These are phyloP conservation scores for Vanderwaltozyma yarrowii DNA, from an alignment of 805 yeast species.

Conservation along the genomic window DNA sequence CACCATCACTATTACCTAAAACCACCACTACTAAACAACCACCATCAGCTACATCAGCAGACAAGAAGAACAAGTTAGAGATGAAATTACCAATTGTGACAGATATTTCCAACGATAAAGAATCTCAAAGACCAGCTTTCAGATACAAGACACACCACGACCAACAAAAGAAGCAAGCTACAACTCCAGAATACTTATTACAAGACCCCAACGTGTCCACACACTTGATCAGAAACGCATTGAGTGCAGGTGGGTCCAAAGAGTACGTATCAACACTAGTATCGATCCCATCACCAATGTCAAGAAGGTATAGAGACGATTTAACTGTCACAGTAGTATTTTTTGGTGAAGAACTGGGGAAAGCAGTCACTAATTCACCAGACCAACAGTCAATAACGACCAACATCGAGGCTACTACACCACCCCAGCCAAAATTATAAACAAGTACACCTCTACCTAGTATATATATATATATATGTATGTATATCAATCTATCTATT, in stretches of 20 bases:
- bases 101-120: constrained; percentile 50
- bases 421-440: constrained; percentile 20
- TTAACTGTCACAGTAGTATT: constrained; percentile 92
- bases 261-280: constrained; percentile 84
- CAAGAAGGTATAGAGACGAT: constrained; percentile 91
- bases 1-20: too few species aligned
- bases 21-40: too few species aligned
- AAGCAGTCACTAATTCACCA: background rate
- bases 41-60: too few species aligned
- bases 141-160: constrained; percentile 36
- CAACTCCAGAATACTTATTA: constrained; percentile 38
- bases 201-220: constrained; percentile 88
- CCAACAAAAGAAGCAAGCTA: constrained; percentile 13
- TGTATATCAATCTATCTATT: too few species aligned
- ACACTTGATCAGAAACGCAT: constrained; percentile 86
- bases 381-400: constrained; percentile 7
- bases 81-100: constrained; percentile 48
- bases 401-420: constrained; percentile 20
- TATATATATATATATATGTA: too few species aligned
- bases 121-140: constrained; percentile 61
- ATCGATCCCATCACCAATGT: constrained; percentile 83
- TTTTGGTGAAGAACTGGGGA: constrained; percentile 45
- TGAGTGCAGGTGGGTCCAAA: constrained; percentile 76
- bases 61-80: constrained; percentile 4
- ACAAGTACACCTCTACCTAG: too few species aligned